Evolutionary conservation across 2,329 filamentous ascomycete genomes (phyloP), one percentile per base, ranked within the genome.

Genomic region (Escovopsis sp.): DNA sequence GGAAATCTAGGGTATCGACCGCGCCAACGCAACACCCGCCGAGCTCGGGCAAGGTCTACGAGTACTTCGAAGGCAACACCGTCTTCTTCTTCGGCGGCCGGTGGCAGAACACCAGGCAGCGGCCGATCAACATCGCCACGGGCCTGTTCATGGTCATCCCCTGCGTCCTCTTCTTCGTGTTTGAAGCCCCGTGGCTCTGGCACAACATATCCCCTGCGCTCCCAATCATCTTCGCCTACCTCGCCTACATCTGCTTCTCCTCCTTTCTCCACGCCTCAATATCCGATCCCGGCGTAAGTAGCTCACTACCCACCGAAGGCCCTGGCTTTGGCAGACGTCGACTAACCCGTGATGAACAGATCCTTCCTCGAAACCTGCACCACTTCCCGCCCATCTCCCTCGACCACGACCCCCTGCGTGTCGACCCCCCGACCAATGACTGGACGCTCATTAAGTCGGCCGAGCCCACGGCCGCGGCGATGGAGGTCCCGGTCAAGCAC

Each of bases 401-500:
- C 38, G 72, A 82, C 50, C 81, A 88, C 32, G 88, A 96, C 56
- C 86, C 87, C 6, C 67, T 95, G 33, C 74, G 77, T 31, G 64
- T 93, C 35, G 86, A 84, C 1, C 89, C 88, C 14, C 78, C 87
- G 2, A 91, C 83, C 7, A 96, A 85, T 40, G 87, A 94, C 59
- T 98, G 91, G 91, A 83, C 84, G 7, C 76, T 94, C 66, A 84
- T 96, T 51, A 84, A 88, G 54, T 84, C 86, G 9, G 76, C 81
- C 32, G 81, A 80, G 45, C 77, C 68, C 34, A 68, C 76, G 9
- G 82, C 84, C 29, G 82, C 87, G 8, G 88, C 88, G 6, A 95
- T 98, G 85, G 91, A 98, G 58, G 88, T 98, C 2, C 91, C 91
- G 0, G 88, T 89, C 46, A 96, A 98, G 64, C 95, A 94, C 64